phyloP scores from a whole-genome alignment of 495 filamentous ascomycete species.

The Aspergillus incahuasiensis region DNA sequence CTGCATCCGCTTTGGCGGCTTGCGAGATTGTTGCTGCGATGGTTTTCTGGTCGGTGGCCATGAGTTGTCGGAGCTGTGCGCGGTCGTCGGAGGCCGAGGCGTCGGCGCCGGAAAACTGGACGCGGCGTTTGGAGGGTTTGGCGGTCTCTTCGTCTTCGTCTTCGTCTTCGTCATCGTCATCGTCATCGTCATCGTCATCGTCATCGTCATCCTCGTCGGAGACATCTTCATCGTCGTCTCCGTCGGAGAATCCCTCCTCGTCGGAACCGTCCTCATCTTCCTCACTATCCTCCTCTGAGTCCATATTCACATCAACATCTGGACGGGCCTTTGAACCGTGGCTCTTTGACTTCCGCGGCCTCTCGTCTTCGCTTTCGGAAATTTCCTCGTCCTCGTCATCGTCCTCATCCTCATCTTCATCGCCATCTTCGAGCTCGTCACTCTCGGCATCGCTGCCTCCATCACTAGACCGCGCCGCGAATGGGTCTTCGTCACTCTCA shows the following conservation, averaged over 20 bases:
- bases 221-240: slow-evolving; percentile 1
- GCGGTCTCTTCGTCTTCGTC: slow-evolving; percentile 27
- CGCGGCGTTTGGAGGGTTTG: slow-evolving; percentile 19
- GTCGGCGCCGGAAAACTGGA: slow-evolving; percentile 22
- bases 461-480: slow-evolving; percentile 30
- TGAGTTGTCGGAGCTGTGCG: slow-evolving; percentile 60
- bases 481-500: slow-evolving; percentile 45
- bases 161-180: slow-evolving; percentile 40
- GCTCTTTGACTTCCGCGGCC: slow-evolving; percentile 31
- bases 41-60: slow-evolving; percentile 65
- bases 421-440: slow-evolving; percentile 35
- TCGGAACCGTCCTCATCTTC: slow-evolving; percentile 14
- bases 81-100: slow-evolving; percentile 34
- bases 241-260: slow-evolving; percentile 15
- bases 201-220: slow-evolving; percentile 23
- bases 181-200: slow-evolving; percentile 28
- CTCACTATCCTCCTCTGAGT: slow-evolving; percentile 19
- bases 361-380: slow-evolving; percentile 22
- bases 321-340: slow-evolving; percentile 35
- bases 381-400: slow-evolving; percentile 57
- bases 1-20: slow-evolving; percentile 70
- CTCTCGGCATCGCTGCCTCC: slow-evolving; percentile 38
- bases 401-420: slow-evolving; percentile 33
- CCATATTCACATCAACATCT: slow-evolving; percentile 19
- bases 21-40: slow-evolving; percentile 66